Evolutionary conservation across 352 stramenopile species (phyloP), one percentile per base, ranked within the genome.

Genomic region (Phytophthora parvispora): DNA sequence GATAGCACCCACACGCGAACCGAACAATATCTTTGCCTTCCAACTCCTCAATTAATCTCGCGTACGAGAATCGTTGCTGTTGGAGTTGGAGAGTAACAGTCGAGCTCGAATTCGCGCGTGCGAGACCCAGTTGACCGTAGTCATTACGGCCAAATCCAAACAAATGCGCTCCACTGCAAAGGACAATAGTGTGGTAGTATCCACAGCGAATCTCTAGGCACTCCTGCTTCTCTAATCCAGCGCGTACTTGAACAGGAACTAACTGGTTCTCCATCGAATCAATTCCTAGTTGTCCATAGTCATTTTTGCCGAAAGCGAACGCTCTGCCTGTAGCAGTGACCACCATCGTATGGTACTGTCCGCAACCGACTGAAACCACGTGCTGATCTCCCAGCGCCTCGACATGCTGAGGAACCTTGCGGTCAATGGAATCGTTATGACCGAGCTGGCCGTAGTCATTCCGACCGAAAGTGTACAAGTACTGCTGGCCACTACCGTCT

Each of bases 371-470:
- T 3, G 84, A 97, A 1, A 87, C 66, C 0, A 96, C 59, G 13
- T 83, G 78, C 8, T 95, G 75, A 12, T 92, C 75, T 8, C 57
- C 75, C 2, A 98, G 51, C 1, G 73, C 69, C 8, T 95, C 85
- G 4, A 98, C 64, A 24, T 66, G 43, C 20, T 95, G 83, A 10
- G 93, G 95, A 18, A 94, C 69, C 52, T 97, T 97, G 5, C 92
- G 80, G 64, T 98, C 93, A 25, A 96, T 87, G 1, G 81, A 90
- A 55, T 98, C 93, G 27, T 90, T 91, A 65, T 94, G 92, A 0
- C 94, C 94, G 5, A 98, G 71, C 57, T 98, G 94, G 2, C 94
- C 94, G 42, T 97, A 98, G 68, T 98, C 94, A 58, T 98, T 98
- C 5, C 94, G 84, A 8, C 94, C 94, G 58, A 98, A 98, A 1